phyloP scores from a whole-genome alignment of 768 basidiomycete genomes.

The Russula sp. region DNA sequence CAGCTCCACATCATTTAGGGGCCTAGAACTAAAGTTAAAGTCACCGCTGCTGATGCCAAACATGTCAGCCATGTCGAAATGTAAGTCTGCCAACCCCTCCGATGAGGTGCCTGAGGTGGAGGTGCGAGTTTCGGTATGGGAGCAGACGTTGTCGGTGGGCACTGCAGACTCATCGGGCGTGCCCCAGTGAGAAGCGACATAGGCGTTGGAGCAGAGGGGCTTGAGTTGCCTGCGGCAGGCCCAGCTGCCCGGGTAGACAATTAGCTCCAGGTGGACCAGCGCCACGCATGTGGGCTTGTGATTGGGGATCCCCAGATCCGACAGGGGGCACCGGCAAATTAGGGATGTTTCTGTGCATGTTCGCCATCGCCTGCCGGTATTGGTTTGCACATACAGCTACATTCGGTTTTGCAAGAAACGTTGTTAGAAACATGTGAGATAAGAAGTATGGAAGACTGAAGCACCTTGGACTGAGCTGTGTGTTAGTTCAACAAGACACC shows the following conservation, averaged over 20 bases:
- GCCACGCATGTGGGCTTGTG: constrained; percentile 6
- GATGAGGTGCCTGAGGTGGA: background rate
- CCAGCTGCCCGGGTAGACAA: constrained; percentile 10
- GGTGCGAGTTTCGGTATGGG: constrained; percentile 1
- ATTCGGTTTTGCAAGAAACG: background rate
- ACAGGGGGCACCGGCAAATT: background rate
- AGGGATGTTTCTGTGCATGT: background rate
- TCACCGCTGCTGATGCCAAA: constrained; percentile 7
- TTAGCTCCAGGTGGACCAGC: background rate
- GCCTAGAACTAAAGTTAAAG: constrained; percentile 3
- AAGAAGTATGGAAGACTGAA: background rate
- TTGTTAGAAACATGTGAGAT: background rate
- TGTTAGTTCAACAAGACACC: constrained; percentile 9
- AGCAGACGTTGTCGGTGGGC: constrained; percentile 18
- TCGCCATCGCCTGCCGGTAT: constrained; percentile 9
- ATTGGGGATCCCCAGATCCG: background rate
- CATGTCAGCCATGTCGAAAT: constrained; percentile 16
- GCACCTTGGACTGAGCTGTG: constrained; percentile 5
- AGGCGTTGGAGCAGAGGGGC: constrained; percentile 14
- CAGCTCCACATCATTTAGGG: constrained; percentile 4
- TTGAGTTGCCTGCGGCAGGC: constrained; percentile 11
- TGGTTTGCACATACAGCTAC: too few species aligned
- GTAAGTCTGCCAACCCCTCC: background rate
- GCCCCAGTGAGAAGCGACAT: constrained; percentile 15
- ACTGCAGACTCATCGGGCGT: constrained; percentile 9